Conservation (phyloP, 805 yeast species). For the Spathaspora hagerdaliae region DNA sequence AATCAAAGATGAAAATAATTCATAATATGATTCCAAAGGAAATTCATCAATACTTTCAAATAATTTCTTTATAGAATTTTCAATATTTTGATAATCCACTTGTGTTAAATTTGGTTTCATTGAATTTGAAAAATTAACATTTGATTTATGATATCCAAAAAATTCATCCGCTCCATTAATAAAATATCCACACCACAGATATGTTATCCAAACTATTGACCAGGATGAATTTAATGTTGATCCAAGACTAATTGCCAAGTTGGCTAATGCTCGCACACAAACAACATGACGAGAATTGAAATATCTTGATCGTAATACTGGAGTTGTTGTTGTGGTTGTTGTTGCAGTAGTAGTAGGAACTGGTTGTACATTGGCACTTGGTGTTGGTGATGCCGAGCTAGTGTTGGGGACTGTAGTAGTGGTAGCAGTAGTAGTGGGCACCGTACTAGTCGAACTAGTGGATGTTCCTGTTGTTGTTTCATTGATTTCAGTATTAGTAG, state of each 20-base stretch:
- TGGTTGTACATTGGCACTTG: neutral
- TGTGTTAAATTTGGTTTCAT: constrained; percentile 32
- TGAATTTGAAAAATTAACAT: constrained; percentile 13
- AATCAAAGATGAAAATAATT: constrained; percentile 45
- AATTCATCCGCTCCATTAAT: constrained; percentile 51
- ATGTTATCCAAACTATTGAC: constrained; percentile 53
- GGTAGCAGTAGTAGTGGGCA: neutral
- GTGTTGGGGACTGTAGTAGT: neutral
- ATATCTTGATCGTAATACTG: constrained; percentile 12
- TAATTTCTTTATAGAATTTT: constrained; percentile 54
- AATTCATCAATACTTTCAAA: constrained; percentile 61
- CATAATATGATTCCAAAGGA: constrained; percentile 45
- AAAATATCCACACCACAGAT: constrained; percentile 77
- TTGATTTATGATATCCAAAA: constrained; percentile 29
- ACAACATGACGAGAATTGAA: constrained; percentile 67
- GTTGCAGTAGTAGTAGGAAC: neutral
- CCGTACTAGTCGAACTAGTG: neutral
- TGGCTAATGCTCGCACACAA: constrained; percentile 73
- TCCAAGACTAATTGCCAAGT: constrained; percentile 80
- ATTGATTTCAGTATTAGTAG: constrained; percentile 12
- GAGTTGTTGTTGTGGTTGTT: neutral
- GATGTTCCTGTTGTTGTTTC: neutral
- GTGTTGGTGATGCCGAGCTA: neutral
- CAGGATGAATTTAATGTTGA: constrained; percentile 65
- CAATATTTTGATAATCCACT: constrained; percentile 50